These are phyloP conservation scores for Termitomyces sp. DNA, from an alignment of 768 basidiomycete species.

Conservation along the genomic window DNA sequence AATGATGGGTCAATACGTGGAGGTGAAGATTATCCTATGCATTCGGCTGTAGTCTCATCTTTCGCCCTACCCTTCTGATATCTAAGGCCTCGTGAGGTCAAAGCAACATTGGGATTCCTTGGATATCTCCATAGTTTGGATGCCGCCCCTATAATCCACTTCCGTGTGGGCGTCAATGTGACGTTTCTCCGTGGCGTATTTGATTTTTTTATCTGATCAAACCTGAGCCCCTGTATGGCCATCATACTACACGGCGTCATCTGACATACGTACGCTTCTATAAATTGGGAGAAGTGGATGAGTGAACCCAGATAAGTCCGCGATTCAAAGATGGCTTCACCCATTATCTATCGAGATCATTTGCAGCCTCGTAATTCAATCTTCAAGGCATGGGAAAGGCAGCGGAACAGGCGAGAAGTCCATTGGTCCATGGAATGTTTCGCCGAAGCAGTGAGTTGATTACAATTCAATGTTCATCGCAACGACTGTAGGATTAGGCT, in stretches of 20 bases:
- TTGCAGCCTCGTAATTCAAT: conserved; percentile 33
- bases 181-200: too few relatives aligned
- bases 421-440: conserved; percentile 58
- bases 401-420: conserved; percentile 34
- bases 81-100: not conserved
- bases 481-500: not conserved
- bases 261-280: not conserved
- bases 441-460: conserved; percentile 50
- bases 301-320: not conserved
- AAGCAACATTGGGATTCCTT: not conserved
- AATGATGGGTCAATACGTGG: too few relatives aligned
- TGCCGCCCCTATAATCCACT: not conserved
- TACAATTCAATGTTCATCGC: not conserved
- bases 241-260: not conserved
- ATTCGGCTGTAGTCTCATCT: too few relatives aligned
- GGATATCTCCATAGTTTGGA: not conserved
- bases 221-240: not conserved
- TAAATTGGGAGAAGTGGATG: not conserved
- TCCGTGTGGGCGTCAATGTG: not conserved
- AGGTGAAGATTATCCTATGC: too few relatives aligned
- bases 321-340: conserved; percentile 6
- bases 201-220: not conserved
- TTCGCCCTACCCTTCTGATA: not conserved
- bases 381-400: conserved; percentile 48
- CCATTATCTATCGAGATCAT: conserved; percentile 40